Base-by-base conservation (phyloP, 140 eudicot species). In the Stevia rebaudiana region DNA sequence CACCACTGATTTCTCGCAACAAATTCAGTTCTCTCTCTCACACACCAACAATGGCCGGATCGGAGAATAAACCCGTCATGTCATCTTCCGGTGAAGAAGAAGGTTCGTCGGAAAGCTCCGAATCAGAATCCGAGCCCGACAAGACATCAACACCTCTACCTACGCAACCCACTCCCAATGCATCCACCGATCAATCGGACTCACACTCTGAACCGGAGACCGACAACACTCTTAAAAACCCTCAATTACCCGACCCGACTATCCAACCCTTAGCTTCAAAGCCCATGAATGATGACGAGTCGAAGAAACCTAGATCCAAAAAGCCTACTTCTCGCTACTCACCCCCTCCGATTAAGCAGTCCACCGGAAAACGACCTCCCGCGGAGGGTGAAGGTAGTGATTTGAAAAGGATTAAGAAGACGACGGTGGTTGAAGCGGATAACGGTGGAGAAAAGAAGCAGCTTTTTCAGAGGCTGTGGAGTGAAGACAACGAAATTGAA, bases 401-500 rank as follows among this genome's bases (percentile, higher is more conserved):
- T 19, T 6, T 25, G 36, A 82, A 69, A 63, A 70, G 73, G 72
- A 22, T 57, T 10, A 85, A 81, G 81, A 77, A 67, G 47, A 25
- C 33, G 59, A 50, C 68, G 43, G 35, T 65, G 3, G 67, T 50
- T 4, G 74, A 74, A 47, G 68, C 67, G 55, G 62, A 37, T 22
- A 50, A 17, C 11, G 58, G 57, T 10, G 69, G 68, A 2, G 79
- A 74, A 48, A 82, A 80, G 74, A 78, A 76, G 62, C 59, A 5
- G 23, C 59, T 79, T 3, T 81, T 83, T 67, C 82, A 77, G 77
- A 71, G 97, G 57, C 43, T 86, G 18, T 89, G 86, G 86, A 86
- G 94, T 22, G 95, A 79, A 33, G 89, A 83, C 0, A 87, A 81
- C 19, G 94, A 83, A 68, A 69, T 90, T 65, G 95, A 33, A 65